phyloP scores from a whole-genome alignment of 306 rosid species.

The Crotalaria pallida region DNA sequence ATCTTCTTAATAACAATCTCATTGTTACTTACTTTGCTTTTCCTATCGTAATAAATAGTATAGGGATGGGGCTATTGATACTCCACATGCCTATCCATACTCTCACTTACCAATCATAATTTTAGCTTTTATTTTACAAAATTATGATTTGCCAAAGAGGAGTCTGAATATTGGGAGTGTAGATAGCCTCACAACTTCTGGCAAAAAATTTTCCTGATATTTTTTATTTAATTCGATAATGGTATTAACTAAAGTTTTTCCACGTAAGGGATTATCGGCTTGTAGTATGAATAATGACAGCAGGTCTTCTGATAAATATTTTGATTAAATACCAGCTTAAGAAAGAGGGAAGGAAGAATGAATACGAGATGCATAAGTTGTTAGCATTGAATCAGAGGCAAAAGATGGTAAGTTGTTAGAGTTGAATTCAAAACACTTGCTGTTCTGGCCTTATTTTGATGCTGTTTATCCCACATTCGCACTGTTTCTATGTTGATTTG shows the following conservation, averaged over 20 bases:
- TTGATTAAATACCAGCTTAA: slow-evolving; percentile 65
- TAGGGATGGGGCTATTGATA: too few relatives aligned
- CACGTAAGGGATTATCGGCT: background rate
- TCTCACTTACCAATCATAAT: too few relatives aligned
- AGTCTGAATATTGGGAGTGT: too few relatives aligned
- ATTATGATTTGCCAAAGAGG: too few relatives aligned
- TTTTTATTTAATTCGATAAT: background rate
- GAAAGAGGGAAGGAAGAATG: slow-evolving; percentile 98
- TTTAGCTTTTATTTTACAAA: too few relatives aligned
- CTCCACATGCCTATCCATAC: too few relatives aligned
- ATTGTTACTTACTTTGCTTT: background rate
- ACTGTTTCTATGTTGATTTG: background rate
- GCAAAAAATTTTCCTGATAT: background rate
- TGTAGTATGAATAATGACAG: background rate
- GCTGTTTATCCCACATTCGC: slow-evolving; percentile 13
- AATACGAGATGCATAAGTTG: slow-evolving; percentile 96
- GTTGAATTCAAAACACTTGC: slow-evolving; percentile 23
- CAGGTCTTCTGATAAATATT: slow-evolving; percentile 16
- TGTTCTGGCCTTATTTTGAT: slow-evolving; percentile 3
- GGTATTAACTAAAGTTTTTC: background rate
- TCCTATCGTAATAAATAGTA: too few relatives aligned
- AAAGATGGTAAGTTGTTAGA: slow-evolving; percentile 63
- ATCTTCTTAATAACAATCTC: background rate
- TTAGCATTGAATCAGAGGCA: slow-evolving; percentile 94
- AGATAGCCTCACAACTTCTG: slow-evolving; percentile 2